These are phyloP conservation scores for Vitis rupestris DNA, from an alignment of 164 flowering plant species.

Conservation along the genomic window DNA sequence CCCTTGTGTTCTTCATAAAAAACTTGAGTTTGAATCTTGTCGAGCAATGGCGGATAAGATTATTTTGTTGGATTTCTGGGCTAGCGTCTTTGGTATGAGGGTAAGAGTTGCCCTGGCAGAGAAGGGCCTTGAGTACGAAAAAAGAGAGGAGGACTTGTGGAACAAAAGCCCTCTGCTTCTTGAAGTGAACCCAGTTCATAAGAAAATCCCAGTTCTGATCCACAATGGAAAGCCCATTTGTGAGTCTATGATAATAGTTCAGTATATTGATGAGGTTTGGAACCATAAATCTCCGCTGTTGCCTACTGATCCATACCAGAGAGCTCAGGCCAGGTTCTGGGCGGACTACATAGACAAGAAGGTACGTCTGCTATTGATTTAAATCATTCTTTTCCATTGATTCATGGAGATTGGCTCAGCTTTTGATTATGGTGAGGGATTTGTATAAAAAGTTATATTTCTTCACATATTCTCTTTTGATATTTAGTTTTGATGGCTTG, in stretches of 20 bases:
- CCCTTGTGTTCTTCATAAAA: too few relatives aligned
- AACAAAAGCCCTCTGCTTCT: conserved; percentile 17
- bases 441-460: too few relatives aligned
- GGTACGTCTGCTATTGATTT: not conserved
- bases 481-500: too few relatives aligned
- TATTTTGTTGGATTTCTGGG: conserved; percentile 19
- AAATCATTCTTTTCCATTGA: not conserved
- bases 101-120: conserved; percentile 25
- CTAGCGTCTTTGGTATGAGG: conserved; percentile 29
- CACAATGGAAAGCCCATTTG: conserved; percentile 20
- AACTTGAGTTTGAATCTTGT: too few relatives aligned
- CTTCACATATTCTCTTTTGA: too few relatives aligned
- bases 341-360: conserved; percentile 11
- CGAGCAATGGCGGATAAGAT: conserved; percentile 24
- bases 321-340: conserved; percentile 20
- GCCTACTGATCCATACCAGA: conserved; percentile 15
- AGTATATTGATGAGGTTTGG: conserved; percentile 25
- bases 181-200: conserved; percentile 22
- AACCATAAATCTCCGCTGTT: conserved; percentile 9
- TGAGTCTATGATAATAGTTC: conserved; percentile 14
- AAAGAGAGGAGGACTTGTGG: conserved; percentile 7
- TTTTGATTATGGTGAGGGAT: too few relatives aligned
- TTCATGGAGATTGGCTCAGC: not conserved
- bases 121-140: conserved; percentile 18
- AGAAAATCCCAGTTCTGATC: conserved; percentile 18